phyloP scores from a whole-genome alignment of 305 asterid genomes.

The Solanum hybrid region DNA sequence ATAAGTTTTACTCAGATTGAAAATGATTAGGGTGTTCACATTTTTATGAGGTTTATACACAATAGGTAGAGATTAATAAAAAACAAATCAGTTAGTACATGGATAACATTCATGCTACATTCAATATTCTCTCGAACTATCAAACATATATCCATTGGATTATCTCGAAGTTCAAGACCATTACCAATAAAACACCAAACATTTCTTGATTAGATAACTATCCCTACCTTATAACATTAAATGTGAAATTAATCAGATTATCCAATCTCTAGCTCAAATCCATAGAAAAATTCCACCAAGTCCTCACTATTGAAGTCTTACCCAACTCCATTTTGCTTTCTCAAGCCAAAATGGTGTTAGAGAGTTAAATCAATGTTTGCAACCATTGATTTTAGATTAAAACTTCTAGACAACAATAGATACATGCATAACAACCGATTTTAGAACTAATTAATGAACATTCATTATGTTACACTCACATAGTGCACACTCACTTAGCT shows the following conservation, averaged over 20 bases:
- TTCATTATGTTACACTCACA: neutral
- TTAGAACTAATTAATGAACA: neutral
- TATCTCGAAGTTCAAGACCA: neutral
- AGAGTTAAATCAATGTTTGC: neutral
- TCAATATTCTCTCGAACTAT: neutral
- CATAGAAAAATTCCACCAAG: neutral
- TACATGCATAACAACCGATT: neutral
- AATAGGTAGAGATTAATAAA: neutral
- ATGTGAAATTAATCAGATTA: neutral
- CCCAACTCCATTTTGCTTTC: neutral
- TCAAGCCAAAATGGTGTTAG: neutral
- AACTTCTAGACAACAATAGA: neutral
- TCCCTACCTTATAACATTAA: neutral
- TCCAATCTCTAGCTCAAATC: neutral
- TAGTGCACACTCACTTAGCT: neutral
- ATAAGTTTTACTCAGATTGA: neutral
- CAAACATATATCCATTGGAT: neutral
- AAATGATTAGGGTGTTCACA: neutral
- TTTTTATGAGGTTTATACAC: neutral
- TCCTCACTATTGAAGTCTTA: neutral
- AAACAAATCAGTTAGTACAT: too few relatives aligned
- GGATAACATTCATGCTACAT: neutral
- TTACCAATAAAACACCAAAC: neutral
- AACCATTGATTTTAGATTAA: neutral
- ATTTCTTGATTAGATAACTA: neutral